These are phyloP conservation scores for Monosporozyma aquatica DNA, from an alignment of 805 yeast species.

Conservation along the genomic window DNA sequence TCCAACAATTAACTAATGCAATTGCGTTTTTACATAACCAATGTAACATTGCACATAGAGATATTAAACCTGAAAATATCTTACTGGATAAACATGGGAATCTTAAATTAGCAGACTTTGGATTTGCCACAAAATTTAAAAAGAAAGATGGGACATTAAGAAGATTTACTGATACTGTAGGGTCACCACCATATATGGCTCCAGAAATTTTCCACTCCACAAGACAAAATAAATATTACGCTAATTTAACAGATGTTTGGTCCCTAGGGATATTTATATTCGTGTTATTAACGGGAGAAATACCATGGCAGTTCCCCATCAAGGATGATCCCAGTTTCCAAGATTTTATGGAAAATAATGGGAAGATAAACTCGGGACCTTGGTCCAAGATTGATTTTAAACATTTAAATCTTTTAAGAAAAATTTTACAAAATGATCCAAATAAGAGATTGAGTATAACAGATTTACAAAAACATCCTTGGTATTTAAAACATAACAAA, in stretches of 20 bases:
- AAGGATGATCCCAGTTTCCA: constrained; percentile 41
- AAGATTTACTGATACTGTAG: constrained; percentile 46
- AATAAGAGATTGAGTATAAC: constrained; percentile 35
- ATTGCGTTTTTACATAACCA: constrained; percentile 48
- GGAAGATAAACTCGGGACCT: constrained; percentile 39
- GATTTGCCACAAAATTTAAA: constrained; percentile 55
- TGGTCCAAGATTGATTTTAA: constrained; percentile 47
- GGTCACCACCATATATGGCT: constrained; percentile 73
- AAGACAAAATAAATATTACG: constrained; percentile 37
- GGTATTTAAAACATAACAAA: constrained; percentile 41
- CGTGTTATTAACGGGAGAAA: constrained; percentile 54
- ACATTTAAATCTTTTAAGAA: constrained; percentile 43
- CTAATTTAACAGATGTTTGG: constrained; percentile 57
- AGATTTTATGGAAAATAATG: constrained; percentile 36
- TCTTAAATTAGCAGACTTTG: constrained; percentile 69
- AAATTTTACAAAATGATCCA: constrained; percentile 44
- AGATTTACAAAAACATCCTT: constrained; percentile 41
- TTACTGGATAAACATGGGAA: constrained; percentile 56
- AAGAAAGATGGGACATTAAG: constrained; percentile 41
- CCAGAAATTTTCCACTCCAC: constrained; percentile 47
- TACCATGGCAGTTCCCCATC: constrained; percentile 66
- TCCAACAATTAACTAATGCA: constrained; percentile 55
- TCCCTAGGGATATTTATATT: constrained; percentile 57
- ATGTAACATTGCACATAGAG: constrained; percentile 66
- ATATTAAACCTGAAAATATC: constrained; percentile 68